Percentiles rank a stretch among this genome's conserved stretches.
These are phyloP conservation scores for Melampsora americana DNA, from an alignment of 1,284 basidiomycete genomes.

Conservation along the genomic window DNA sequence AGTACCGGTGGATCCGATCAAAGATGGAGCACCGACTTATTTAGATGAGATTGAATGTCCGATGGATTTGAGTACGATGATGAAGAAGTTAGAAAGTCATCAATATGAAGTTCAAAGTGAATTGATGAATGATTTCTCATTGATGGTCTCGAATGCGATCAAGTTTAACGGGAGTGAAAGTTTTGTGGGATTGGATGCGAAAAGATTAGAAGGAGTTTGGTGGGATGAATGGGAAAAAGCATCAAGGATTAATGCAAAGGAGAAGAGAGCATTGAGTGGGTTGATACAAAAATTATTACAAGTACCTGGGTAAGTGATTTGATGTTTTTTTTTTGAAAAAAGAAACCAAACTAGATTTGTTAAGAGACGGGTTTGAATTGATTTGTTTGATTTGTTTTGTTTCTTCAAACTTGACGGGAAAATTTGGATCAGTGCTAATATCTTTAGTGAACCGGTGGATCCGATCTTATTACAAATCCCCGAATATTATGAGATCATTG, in stretches of 20 bases:
- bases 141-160: constrained; percentile 74
- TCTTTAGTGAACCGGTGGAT: constrained; percentile 55
- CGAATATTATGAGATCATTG: constrained; percentile 76
- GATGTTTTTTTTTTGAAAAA: constrained; percentile 29
- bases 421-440: background rate
- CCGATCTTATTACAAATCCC: constrained; percentile 72
- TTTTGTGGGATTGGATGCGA: constrained; percentile 69
- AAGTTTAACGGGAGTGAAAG: constrained; percentile 82
- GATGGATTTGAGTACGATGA: constrained; percentile 90
- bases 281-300: constrained; percentile 47
- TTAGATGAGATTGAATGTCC: constrained; percentile 85
- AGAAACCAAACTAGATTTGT: no score
- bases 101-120: constrained; percentile 74
- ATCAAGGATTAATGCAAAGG: constrained; percentile 57
- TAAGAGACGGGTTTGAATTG: no score
- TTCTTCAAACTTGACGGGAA: background rate
- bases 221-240: constrained; percentile 81
- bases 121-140: constrained; percentile 74
- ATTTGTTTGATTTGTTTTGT: constrained; percentile 52
- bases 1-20: constrained; percentile 77
- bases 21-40: constrained; percentile 63
- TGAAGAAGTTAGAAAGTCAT: constrained; percentile 65
- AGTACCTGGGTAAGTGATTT: constrained; percentile 50
- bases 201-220: constrained; percentile 69
- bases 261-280: constrained; percentile 11